Evolutionary conservation across 306 rosid genomes (phyloP).

Genomic region (Mucuna pruriens): DNA sequence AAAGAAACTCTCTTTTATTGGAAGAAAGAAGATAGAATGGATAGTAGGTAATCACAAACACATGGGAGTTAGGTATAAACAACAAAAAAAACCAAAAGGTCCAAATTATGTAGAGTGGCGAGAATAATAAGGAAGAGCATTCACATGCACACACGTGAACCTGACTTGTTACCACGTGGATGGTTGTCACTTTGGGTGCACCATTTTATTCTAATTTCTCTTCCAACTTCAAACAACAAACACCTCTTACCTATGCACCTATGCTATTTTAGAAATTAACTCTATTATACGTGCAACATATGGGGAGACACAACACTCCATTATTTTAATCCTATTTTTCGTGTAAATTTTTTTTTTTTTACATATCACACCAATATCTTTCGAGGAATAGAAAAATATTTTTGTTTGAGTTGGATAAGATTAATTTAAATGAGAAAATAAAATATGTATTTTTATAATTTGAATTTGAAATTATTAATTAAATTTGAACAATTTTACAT

Average conservation of each 20-base stretch:
- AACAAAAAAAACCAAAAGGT: background rate
- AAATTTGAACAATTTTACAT: too few species aligned
- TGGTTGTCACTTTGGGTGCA: slow-evolving; percentile 56
- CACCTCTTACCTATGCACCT: background rate
- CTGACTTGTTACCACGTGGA: slow-evolving; percentile 57
- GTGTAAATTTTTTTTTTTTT: too few species aligned
- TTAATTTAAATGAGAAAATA: too few species aligned
- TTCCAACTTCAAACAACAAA: background rate
- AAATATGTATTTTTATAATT: too few species aligned
- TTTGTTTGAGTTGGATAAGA: too few species aligned
- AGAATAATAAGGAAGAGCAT: slow-evolving; percentile 33
- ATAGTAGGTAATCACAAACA: background rate
- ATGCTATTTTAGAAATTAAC: background rate
- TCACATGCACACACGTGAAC: slow-evolving; percentile 82
- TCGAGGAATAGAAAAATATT: too few species aligned
- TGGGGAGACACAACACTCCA: slow-evolving; percentile 3
- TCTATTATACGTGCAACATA: background rate
- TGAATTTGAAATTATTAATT: too few species aligned
- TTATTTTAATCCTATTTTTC: background rate
- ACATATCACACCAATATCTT: too few species aligned
- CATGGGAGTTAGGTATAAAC: slow-evolving; percentile 43
- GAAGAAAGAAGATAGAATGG: background rate
- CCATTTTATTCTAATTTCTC: background rate
- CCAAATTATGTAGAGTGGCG: slow-evolving; percentile 23
- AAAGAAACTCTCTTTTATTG: background rate